Base-by-base conservation (phyloP, 805 yeast genomes). In the Schwanniomyces vanrijiae region DNA sequence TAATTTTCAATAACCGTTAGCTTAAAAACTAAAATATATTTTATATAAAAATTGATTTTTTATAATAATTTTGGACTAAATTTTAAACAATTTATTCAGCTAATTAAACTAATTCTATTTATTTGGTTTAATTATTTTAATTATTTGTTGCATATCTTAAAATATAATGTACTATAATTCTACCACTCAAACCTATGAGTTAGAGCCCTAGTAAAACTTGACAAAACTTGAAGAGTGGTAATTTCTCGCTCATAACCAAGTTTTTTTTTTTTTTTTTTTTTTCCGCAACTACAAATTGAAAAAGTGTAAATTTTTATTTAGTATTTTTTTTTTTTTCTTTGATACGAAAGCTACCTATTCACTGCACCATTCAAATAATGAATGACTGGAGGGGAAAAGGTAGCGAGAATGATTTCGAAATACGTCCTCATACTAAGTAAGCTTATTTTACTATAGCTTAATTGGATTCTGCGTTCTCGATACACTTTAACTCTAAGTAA, bases 331-430 rank as follows among this genome's bases (percentile, higher is more conserved):
- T 55, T 55, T 55, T 50, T 56, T 63, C 68, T 58, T 62, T 61
- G 68, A 64, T 65, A 64, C 69, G 65, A 59, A 60, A 49, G 71
- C 66, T 54, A 64, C 66, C 71, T 63, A 66, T 66, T 66, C 71
- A 66, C 71, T 66, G 71, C 71, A 65, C 71, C 69, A 58, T 63
- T 57, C 58, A 45, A 37, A 50, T 47, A 53, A 59, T 65, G 69
- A 58, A 52, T 61, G 69, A 65, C 44, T 65, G 71, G 71, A 66
- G 71, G 71, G 71, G 71, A 66, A 66, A 66, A 63, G 71, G 66
- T 57, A 54, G 61, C 69, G 51, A 64, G 68, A 64, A 37, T 31
- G 53, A 63, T 42, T 31, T 50, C 63, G 65, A 58, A 57, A 38
- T 46, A 59, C 66, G 62, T 53, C 69, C 71, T 66, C 71, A 66